Conservation (phyloP, 1,284 basidiomycete genomes). For the Psilocybe mexicana region DNA sequence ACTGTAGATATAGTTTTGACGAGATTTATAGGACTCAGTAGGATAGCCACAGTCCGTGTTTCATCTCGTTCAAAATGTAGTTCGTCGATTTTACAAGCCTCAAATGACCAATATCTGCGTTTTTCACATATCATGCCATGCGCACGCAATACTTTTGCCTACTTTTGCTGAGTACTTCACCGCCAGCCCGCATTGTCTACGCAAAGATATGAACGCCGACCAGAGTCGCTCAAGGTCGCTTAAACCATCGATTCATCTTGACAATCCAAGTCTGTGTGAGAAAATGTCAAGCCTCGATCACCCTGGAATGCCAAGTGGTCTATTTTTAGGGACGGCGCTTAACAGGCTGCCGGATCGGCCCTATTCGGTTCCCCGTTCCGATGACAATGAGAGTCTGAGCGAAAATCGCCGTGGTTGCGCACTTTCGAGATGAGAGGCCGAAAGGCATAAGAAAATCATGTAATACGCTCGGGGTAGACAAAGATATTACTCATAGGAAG, state of each 20-base stretch:
- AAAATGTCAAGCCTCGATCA: neutral
- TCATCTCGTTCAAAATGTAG: neutral
- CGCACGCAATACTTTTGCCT: neutral
- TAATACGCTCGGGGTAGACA: too few relatives aligned
- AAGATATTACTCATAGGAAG: too few relatives aligned
- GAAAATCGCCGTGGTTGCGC: neutral
- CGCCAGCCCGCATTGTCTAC: too few relatives aligned
- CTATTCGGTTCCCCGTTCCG: neutral
- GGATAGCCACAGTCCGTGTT: neutral
- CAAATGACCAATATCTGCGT: neutral
- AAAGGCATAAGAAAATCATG: neutral
- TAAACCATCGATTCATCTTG: neutral
- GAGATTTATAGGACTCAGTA: neutral
- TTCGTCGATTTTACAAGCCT: neutral
- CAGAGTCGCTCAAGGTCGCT: too few relatives aligned
- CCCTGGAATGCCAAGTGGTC: neutral
- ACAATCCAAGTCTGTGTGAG: neutral
- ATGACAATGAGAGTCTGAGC: neutral
- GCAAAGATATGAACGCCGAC: too few relatives aligned
- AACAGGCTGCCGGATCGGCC: neutral
- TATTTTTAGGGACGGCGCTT: neutral
- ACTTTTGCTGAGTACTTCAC: too few relatives aligned
- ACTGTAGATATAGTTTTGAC: neutral
- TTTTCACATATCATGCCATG: neutral
- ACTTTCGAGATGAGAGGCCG: neutral